Conservation (phyloP, 106 monocot genomes). For the Allium cepa region DNA sequence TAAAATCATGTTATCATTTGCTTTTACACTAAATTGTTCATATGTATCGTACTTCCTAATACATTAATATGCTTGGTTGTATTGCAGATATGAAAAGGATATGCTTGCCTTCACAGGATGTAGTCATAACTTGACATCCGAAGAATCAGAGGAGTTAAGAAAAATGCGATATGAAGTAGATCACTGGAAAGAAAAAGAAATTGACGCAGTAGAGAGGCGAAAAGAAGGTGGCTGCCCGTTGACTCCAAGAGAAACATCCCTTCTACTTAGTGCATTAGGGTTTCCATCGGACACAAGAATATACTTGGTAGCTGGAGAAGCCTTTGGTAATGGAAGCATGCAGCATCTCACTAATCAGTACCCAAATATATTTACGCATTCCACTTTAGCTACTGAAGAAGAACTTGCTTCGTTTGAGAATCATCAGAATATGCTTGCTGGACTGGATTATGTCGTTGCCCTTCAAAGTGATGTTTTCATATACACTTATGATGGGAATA, state of each 20-base stretch:
- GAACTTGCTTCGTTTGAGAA: constrained; percentile 61
- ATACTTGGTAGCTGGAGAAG: constrained; percentile 92
- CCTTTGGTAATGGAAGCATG: constrained; percentile 90
- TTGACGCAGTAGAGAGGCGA: constrained; percentile 66
- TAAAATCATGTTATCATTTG: no score
- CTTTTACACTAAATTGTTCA: no score
- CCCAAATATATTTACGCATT: constrained; percentile 75
- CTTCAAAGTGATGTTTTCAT: constrained; percentile 89
- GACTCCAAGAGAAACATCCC: constrained; percentile 87
- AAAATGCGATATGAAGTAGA: constrained; percentile 81
- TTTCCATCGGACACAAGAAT: constrained; percentile 75
- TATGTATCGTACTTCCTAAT: no score
- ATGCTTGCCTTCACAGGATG: constrained; percentile 98
- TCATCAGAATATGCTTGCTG: constrained; percentile 97
- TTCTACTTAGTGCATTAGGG: constrained; percentile 84
- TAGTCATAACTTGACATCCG: constrained; percentile 66
- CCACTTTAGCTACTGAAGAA: constrained; percentile 51
- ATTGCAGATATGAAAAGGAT: constrained; percentile 87
- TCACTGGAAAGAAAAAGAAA: constrained; percentile 99
- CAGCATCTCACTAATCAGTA: constrained; percentile 57
- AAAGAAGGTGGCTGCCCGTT: constrained; percentile 76
- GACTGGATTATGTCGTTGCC: constrained; percentile 93
- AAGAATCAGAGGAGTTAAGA: constrained; percentile 68
- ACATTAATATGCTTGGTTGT: background rate
- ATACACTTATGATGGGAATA: constrained; percentile 95